Evolutionary conservation across 768 basidiomycete genomes (phyloP).

Genomic region (Coprinellus micaceus): DNA sequence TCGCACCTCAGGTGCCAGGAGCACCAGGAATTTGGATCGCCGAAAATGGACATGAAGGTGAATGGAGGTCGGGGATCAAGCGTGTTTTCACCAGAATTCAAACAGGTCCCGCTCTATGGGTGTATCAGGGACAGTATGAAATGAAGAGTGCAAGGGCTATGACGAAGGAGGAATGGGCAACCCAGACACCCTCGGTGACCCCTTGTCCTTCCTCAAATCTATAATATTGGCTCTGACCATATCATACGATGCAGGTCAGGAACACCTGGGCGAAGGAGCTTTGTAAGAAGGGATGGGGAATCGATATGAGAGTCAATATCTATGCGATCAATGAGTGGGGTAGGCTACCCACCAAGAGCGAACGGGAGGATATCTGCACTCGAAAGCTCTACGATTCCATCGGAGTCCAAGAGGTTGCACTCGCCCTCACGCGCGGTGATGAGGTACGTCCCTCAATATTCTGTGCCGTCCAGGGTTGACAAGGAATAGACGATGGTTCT

Average conservation of each 20-base stretch:
- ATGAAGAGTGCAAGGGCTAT: background rate
- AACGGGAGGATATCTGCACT: background rate
- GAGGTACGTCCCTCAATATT: constrained; percentile 11
- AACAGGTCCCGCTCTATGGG: background rate
- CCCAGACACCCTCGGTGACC: background rate
- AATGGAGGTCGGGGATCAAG: background rate
- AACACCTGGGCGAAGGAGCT: background rate
- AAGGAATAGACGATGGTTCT: constrained; percentile 11
- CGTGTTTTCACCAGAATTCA: background rate
- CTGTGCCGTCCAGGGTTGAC: background rate
- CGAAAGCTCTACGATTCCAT: background rate
- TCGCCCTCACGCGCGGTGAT: constrained; percentile 12
- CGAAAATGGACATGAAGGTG: background rate
- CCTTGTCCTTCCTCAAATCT: background rate
- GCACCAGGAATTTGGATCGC: constrained; percentile 21
- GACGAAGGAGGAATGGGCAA: background rate
- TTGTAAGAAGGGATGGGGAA: background rate
- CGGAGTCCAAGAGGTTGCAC: constrained; percentile 15
- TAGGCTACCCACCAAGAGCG: background rate
- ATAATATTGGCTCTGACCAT: background rate
- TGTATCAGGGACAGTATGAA: constrained; percentile 7
- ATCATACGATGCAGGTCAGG: no score
- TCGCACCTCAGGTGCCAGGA: constrained; percentile 28
- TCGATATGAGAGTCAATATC: background rate
- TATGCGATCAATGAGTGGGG: background rate